phyloP scores from a whole-genome alignment of 805 yeast genomes.

The Saturnispora diversa region DNA sequence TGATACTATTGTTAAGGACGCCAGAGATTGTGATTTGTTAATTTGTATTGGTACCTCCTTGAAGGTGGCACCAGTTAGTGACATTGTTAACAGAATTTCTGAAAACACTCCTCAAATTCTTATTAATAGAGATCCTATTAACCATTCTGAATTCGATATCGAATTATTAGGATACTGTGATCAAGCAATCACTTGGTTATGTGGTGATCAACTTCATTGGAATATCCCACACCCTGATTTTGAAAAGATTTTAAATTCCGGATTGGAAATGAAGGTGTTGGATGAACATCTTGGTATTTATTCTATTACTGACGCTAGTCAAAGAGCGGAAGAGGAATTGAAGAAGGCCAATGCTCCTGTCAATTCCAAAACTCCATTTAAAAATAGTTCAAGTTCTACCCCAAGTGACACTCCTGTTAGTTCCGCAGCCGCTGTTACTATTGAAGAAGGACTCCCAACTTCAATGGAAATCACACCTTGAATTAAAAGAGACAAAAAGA shows the following conservation, averaged over 20 bases:
- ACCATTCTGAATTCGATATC: constrained; percentile 73
- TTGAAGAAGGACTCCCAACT: background rate
- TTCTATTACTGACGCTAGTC: constrained; percentile 27
- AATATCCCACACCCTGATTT: constrained; percentile 48
- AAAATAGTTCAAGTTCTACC: background rate
- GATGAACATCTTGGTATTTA: constrained; percentile 31
- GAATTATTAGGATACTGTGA: constrained; percentile 76
- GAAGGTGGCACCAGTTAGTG: constrained; percentile 87
- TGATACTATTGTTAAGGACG: constrained; percentile 48
- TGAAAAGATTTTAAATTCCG: constrained; percentile 29
- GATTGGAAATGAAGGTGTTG: constrained; percentile 23
- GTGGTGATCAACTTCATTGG: constrained; percentile 49
- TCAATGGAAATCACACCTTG: background rate
- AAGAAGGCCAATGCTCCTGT: constrained; percentile 4
- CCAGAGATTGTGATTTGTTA: constrained; percentile 62
- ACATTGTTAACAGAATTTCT: constrained; percentile 68
- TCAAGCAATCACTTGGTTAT: constrained; percentile 62
- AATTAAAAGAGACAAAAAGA: background rate
- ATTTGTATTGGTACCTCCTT: constrained; percentile 86
- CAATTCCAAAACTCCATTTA: background rate
- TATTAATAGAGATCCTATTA: constrained; percentile 68
- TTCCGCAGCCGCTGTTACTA: background rate
- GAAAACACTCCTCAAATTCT: constrained; percentile 74
- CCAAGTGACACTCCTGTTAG: background rate
- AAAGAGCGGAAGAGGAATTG: constrained; percentile 14